Percentiles rank a stretch among this genome's conserved stretches.
Conservation (phyloP, 2,329 filamentous ascomycete species). For the Fusarium sp. region DNA sequence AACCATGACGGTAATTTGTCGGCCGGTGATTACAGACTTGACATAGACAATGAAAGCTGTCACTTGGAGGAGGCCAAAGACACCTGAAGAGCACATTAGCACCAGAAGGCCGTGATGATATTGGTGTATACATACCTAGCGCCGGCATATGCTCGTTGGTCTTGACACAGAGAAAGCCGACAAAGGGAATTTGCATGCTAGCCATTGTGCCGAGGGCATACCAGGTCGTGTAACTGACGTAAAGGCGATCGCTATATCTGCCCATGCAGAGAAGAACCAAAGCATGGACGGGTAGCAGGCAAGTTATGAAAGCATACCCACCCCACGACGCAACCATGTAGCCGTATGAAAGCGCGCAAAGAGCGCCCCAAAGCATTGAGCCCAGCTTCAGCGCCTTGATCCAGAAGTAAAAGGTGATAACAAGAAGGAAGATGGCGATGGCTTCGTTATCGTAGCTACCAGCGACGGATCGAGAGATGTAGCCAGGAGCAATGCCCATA, state of each 20-base stretch:
- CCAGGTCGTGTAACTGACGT: slow-evolving; percentile 98
- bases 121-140: slow-evolving; percentile 69
- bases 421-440: slow-evolving; percentile 97
- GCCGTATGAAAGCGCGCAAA: slow-evolving; percentile 96
- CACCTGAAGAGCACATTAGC: slow-evolving; percentile 65
- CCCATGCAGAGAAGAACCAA: slow-evolving; percentile 98
- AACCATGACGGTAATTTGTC: slow-evolving; percentile 94
- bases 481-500: slow-evolving; percentile 97
- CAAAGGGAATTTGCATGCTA: slow-evolving; percentile 99
- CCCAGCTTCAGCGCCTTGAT: slow-evolving; percentile 98
- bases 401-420: slow-evolving; percentile 99
- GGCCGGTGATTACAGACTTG: slow-evolving; percentile 86
- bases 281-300: slow-evolving; percentile 91
- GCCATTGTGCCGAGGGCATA: slow-evolving; percentile 95
- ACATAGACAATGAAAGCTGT: slow-evolving; percentile 93
- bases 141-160: slow-evolving; percentile 99
- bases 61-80: slow-evolving; percentile 95
- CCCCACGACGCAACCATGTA: slow-evolving; percentile 99
- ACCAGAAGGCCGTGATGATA: background rate
- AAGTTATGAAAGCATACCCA: slow-evolving; percentile 99
- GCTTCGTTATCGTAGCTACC: slow-evolving; percentile 99
- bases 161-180: slow-evolving; percentile 94
- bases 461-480: slow-evolving; percentile 97
- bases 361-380: slow-evolving; percentile 94
- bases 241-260: slow-evolving; percentile 91